These are phyloP conservation scores for Phaffomyces antillensis DNA, from an alignment of 805 yeast genomes.

Conservation along the genomic window DNA sequence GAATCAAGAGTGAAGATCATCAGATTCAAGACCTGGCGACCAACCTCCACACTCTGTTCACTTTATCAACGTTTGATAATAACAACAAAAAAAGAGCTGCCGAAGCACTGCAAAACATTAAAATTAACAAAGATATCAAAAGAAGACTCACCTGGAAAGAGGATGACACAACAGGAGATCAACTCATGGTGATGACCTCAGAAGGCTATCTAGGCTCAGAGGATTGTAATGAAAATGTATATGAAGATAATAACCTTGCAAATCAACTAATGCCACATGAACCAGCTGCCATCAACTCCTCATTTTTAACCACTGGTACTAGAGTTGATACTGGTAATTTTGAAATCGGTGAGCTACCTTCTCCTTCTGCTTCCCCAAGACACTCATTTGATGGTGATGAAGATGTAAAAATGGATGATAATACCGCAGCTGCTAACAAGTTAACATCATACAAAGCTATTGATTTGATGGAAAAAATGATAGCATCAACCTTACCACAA, in stretches of 20 bases:
- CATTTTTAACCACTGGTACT: background rate
- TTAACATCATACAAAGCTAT: constrained; percentile 6
- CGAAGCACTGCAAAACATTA: constrained; percentile 10
- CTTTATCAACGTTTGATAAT: background rate
- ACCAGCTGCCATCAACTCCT: constrained; percentile 2
- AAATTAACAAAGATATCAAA: constrained; percentile 9
- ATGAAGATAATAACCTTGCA: constrained; percentile 17
- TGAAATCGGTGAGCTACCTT: constrained; percentile 41
- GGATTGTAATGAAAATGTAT: constrained; percentile 1
- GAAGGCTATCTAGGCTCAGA: background rate
- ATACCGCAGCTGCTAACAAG: background rate
- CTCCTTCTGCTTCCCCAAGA: constrained; percentile 59
- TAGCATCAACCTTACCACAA: constrained; percentile 29
- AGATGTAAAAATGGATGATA: constrained; percentile 7
- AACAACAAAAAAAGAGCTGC: constrained; percentile 18
- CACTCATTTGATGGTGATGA: constrained; percentile 26
- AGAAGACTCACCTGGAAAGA: constrained; percentile 13
- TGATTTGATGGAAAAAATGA: constrained; percentile 9
- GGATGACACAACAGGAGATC: constrained; percentile 4
- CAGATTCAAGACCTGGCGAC: constrained; percentile 2
- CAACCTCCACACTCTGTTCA: constrained; percentile 3
- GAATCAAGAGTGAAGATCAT: constrained; percentile 11
- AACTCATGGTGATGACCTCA: background rate
- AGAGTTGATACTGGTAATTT: constrained; percentile 1
- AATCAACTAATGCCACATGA: constrained; percentile 10